phyloP scores from a whole-genome alignment of 148 eudicot species.

The Limonium bicolor region DNA sequence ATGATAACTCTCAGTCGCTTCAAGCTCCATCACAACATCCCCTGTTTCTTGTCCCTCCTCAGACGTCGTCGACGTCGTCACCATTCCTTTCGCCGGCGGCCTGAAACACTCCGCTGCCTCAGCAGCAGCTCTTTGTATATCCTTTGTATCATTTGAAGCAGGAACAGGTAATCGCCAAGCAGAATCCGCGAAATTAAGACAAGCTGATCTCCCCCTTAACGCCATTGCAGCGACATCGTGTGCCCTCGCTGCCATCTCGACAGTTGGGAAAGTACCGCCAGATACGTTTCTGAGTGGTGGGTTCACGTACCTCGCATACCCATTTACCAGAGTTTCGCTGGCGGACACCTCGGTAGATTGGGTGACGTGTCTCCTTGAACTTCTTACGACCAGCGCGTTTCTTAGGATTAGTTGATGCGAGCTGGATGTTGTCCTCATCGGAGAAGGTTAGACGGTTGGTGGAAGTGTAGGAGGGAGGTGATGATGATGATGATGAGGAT shows the following conservation, averaged over 20 bases:
- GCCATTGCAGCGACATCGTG: conserved; percentile 81
- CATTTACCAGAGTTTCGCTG: conserved; percentile 52
- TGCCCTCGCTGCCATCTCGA: conserved; percentile 87
- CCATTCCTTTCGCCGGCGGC: neutral
- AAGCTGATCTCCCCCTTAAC: conserved; percentile 34
- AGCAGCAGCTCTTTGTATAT: conserved; percentile 53
- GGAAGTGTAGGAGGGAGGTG: too few species aligned
- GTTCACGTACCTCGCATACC: conserved; percentile 79
- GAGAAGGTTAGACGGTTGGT: too few species aligned
- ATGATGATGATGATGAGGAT: too few species aligned
- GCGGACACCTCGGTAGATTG: conserved; percentile 63
- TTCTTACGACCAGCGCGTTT: conserved; percentile 70
- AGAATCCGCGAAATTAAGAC: conserved; percentile 73
- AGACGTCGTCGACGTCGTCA: too few species aligned
- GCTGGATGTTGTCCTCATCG: too few species aligned
- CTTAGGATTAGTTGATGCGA: conserved; percentile 55
- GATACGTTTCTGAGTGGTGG: conserved; percentile 48
- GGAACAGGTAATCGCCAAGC: conserved; percentile 52
- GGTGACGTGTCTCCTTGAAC: conserved; percentile 72
- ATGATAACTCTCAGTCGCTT: neutral
- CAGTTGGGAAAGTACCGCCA: conserved; percentile 79
- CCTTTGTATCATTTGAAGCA: conserved; percentile 24
- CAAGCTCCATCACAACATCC: too few species aligned
- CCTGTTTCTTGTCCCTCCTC: neutral
- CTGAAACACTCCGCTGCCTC: conserved; percentile 50